Evolutionary conservation across 2,329 filamentous ascomycete genomes (phyloP).

Genomic region (Pestalotiopsis sp.): DNA sequence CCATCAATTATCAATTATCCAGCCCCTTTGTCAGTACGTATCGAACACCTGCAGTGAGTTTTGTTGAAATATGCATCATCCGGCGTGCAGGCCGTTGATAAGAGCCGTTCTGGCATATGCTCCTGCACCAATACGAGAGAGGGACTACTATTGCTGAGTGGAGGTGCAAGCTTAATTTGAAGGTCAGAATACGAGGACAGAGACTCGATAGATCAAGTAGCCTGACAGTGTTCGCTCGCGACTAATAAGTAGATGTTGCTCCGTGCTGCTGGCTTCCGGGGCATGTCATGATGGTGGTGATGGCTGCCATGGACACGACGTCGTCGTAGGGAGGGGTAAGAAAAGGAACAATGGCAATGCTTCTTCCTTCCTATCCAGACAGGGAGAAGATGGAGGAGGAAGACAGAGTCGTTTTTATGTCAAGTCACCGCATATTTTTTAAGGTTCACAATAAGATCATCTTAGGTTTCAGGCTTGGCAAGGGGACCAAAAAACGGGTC

Average conservation of each 20-base stretch:
- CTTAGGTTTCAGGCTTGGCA: conserved; percentile 9
- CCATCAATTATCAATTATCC: not conserved
- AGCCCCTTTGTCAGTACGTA: not conserved
- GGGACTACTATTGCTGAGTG: not conserved
- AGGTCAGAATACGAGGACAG: not conserved
- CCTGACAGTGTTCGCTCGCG: not conserved
- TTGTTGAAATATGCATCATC: not conserved
- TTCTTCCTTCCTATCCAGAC: not conserved
- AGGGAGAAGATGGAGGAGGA: not conserved
- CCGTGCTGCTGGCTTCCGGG: not conserved
- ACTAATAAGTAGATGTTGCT: not conserved
- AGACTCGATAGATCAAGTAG: not conserved
- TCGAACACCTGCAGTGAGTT: not conserved
- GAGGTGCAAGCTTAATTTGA: not conserved
- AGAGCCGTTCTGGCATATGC: not conserved
- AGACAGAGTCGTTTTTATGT: not conserved
- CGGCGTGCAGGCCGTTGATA: not conserved
- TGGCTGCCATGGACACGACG: not conserved
- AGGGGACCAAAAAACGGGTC: conserved; percentile 5
- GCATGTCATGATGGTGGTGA: not conserved
- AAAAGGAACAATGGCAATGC: not conserved
- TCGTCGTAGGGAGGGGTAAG: not conserved
- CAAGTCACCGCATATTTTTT: not conserved
- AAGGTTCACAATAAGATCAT: not conserved
- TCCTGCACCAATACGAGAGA: not conserved